Evolutionary conservation across 495 filamentous ascomycete genomes (phyloP).

Genomic region (Amniculicola lignicola): DNA sequence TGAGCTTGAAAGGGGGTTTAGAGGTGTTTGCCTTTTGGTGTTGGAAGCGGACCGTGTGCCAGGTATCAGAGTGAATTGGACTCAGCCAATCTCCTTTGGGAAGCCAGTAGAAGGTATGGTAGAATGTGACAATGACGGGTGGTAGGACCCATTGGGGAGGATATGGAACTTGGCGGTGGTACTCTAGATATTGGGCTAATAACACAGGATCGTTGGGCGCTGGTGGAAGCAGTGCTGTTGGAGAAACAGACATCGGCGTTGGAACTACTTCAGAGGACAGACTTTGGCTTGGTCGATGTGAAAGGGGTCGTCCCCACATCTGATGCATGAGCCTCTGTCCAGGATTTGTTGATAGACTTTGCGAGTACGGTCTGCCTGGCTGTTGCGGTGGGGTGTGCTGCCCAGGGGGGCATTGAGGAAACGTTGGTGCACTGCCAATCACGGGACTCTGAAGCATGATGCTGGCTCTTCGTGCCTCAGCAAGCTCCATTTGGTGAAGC

Average conservation of each 20-base stretch:
- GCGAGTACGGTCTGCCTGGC: no score
- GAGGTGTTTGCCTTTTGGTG: not conserved
- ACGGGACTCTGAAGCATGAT: no score
- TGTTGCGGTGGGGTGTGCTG: no score
- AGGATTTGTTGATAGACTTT: no score
- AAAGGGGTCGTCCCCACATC: no score
- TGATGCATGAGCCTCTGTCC: no score
- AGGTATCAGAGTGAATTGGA: not conserved
- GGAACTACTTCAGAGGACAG: not conserved
- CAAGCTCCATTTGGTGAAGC: conserved; percentile 16
- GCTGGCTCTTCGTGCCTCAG: conserved; percentile 6
- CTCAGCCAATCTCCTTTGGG: conserved; percentile 21
- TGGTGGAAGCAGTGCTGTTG: conserved; percentile 4
- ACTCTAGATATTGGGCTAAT: conserved; percentile 17
- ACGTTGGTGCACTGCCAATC: no score
- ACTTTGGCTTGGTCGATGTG: not conserved
- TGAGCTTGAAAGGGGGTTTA: conserved; percentile 5
- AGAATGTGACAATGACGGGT: conserved; percentile 11
- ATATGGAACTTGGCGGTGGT: conserved; percentile 21
- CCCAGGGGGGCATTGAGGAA: no score
- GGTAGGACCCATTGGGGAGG: conserved; percentile 24
- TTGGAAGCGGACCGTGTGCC: conserved; percentile 4
- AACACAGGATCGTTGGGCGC: not conserved
- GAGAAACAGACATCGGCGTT: not conserved
- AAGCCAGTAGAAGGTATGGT: not conserved